Conservation (phyloP, 1,284 basidiomycete genomes). For the Rhodotorula sp. region DNA sequence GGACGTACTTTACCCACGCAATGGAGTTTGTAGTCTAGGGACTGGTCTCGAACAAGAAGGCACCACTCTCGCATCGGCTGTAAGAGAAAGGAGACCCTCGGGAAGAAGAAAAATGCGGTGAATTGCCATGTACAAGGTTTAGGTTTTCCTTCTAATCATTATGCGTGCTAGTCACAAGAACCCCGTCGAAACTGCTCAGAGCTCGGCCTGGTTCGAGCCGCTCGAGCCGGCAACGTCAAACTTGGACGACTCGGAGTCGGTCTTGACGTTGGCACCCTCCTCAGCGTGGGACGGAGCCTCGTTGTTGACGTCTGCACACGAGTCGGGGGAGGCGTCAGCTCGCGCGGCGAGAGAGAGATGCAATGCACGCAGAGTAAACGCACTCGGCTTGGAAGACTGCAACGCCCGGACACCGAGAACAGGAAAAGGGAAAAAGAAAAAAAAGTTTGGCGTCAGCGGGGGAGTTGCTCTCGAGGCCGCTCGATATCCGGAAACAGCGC, state of each 20-base stretch:
- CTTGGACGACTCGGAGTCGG: conserved; percentile 16
- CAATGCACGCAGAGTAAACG: background rate
- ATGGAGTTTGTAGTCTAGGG: background rate
- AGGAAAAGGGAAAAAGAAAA: background rate
- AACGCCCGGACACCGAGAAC: no score
- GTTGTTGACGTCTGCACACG: conserved; percentile 36
- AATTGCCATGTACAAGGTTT: background rate
- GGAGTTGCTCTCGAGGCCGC: background rate
- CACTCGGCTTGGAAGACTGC: conserved; percentile 36
- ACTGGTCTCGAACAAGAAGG: background rate
- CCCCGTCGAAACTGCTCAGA: background rate
- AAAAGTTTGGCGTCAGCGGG: background rate
- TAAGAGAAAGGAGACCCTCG: background rate
- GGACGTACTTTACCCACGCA: background rate
- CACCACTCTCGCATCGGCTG: background rate
- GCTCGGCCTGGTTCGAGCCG: conserved; percentile 8
- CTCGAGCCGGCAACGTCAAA: conserved; percentile 22
- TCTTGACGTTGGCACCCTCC: conserved; percentile 29
- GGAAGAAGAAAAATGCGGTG: background rate
- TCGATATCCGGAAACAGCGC: no score
- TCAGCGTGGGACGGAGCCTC: conserved; percentile 24
- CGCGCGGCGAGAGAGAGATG: accelerated
- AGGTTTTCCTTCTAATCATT: background rate
- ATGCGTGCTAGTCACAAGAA: background rate
- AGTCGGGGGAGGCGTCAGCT: background rate